Conservation (phyloP, 2,329 filamentous ascomycete species). For the Aspergillus tubingensis region DNA sequence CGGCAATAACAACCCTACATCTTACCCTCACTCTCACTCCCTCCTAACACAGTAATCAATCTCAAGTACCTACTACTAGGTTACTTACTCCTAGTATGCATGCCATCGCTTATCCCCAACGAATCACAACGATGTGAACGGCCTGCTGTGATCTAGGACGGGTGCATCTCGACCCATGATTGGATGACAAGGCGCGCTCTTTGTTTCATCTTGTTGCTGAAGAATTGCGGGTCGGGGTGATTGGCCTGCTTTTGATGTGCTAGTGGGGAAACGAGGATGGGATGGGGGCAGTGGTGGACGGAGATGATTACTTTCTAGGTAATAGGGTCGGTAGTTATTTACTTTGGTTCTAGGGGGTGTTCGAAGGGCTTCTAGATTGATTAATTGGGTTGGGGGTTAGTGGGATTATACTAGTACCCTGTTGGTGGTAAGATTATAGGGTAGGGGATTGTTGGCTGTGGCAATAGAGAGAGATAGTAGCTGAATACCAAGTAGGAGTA, state of each 20-base stretch:
- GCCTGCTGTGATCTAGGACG: constrained; percentile 9
- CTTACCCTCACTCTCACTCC: no score
- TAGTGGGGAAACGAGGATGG: neutral
- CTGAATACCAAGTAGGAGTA: no score
- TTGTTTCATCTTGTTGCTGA: constrained; percentile 15
- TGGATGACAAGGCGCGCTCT: constrained; percentile 20
- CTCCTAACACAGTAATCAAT: no score
- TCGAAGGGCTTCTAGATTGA: neutral
- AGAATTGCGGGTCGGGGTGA: constrained; percentile 9
- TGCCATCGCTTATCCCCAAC: no score
- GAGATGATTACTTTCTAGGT: no score
- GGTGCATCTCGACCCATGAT: constrained; percentile 3
- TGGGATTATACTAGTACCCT: neutral
- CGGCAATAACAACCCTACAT: no score
- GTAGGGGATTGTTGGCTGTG: neutral
- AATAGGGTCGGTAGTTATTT: no score
- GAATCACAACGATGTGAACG: neutral
- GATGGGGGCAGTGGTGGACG: neutral
- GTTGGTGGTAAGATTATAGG: neutral
- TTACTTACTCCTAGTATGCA: no score
- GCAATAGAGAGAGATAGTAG: no score
- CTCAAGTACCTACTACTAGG: no score
- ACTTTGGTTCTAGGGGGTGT: neutral
- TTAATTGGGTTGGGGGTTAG: neutral
- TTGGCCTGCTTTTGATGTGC: neutral